Base-by-base conservation (phyloP, 257 asterid species). In the Handroanthus guayacan region DNA sequence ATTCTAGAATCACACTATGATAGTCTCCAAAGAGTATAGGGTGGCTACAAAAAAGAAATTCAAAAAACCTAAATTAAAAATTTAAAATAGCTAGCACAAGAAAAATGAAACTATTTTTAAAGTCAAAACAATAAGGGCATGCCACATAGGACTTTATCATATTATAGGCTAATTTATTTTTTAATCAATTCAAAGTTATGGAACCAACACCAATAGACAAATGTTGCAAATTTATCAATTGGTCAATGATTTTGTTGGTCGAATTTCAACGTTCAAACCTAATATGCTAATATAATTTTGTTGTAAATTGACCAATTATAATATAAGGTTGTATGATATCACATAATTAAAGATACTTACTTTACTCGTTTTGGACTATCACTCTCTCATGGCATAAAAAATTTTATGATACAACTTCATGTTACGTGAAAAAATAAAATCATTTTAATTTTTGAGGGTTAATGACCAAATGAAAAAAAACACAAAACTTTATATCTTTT, bases 241-340 rank as follows among this genome's bases (percentile, higher is more conserved):
- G 67, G 67, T 62, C 47, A 62, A 62, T 12, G 11, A 62, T 62
- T 37, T 36, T 62, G 67, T 7, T 37, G 67, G 47, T 12, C 6
- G 47, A 62, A 17, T 62, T 62, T 62, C 67, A 62, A 34, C 34
- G 18, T 34, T 62, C 18, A 1, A 34, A 36, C 67, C 67, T 36
- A 62, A 62, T 62, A 5, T 25, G 31, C 67, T 10, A 9, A 34
- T 62, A 20, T 11, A 58, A 25, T 20, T 17, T 55, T 16, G 58
- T 52, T 6, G 58, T 52, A 52, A 14, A 52, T 52, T 56, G 62
- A 56, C 62, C 62, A 56, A 56, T 56, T 18, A 56, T 52, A n/a
- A 5, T 16, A 52, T 13, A n/a, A 4, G 56, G 12, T 51, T 52
- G 25, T 52, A 5, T 52, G 25, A 52, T 52, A n/a, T 52, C 58